Percentiles rank a stretch among this genome's conserved stretches.
phyloP scores from a whole-genome alignment of 2,329 filamentous ascomycete genomes.

The Esteya vermicola region DNA sequence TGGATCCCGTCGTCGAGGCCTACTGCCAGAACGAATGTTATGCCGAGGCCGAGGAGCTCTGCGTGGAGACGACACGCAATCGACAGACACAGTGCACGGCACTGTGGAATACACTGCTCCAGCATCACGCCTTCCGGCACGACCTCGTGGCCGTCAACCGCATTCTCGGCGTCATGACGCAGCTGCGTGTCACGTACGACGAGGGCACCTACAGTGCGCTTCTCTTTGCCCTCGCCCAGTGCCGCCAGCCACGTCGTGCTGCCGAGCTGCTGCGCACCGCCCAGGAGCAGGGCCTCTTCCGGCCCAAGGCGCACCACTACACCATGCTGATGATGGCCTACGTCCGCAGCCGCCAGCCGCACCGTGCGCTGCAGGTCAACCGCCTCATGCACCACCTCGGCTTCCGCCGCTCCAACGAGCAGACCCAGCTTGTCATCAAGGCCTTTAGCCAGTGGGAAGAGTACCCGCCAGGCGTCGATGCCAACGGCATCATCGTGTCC shows the following conservation, averaged over 20 bases:
- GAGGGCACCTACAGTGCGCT: constrained; percentile 34
- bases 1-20: constrained; percentile 51
- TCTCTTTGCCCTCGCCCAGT: constrained; percentile 32
- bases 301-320: constrained; percentile 33
- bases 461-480: constrained; percentile 11
- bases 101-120: constrained; percentile 69
- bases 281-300: constrained; percentile 27
- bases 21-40: constrained; percentile 45
- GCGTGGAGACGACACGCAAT: constrained; percentile 37
- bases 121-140: constrained; percentile 51
- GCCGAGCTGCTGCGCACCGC: constrained; percentile 31
- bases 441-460: constrained; percentile 22
- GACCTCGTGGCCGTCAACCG: constrained; percentile 33
- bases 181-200: constrained; percentile 30
- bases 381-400: constrained; percentile 27
- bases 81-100: constrained; percentile 32
- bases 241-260: constrained; percentile 34
- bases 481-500: not conserved
- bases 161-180: constrained; percentile 33
- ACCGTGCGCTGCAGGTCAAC: constrained; percentile 26
- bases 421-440: constrained; percentile 27
- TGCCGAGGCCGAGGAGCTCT: constrained; percentile 42
- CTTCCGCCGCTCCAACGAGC: constrained; percentile 26
- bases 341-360: constrained; percentile 27
- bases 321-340: constrained; percentile 38